Base-by-base conservation (phyloP, 202 grass and related monocot species). In the Cymbopogon flexuosus region DNA sequence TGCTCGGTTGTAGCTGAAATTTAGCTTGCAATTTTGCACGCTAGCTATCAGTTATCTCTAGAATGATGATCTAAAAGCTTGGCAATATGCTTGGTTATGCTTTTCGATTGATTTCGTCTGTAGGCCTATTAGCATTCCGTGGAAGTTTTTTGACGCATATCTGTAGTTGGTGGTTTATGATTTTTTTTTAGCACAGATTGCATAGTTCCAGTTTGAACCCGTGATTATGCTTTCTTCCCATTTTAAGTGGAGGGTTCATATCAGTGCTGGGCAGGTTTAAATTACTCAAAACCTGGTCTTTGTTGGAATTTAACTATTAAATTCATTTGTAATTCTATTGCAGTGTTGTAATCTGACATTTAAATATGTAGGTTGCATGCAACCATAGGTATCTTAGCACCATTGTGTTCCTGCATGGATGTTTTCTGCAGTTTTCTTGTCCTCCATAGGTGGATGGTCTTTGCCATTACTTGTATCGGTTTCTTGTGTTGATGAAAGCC, bases 21-120 rank as follows among this genome's bases (percentile, higher is more conserved):
- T 68, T 68, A 49, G 49, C 39, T 68, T 79, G n/a, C 59, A 73
- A 31, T 43, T 31, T 73, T 79, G 19, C 61, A 33, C 40, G 2
- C 39, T 73, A 56, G 14, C 22, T 47, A 73, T 33, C 8, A 22
- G 27, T 66, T 83, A 31, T 67, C 12, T 66, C 39, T 61, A 5
- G 59, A 39, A 66, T 65, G 3, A 29, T 66, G 10, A 43, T 67
- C 15, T 0, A 4, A 75, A 13, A 69, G 24, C 66, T n/a, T 14
- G 15, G 1, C 35, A 68, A 37, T 3, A 41, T 76, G 62, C 16
- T 62, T 22, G 19, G 10, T 21, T 39, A 69, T 47, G 52, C 15
- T 33, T 0, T 8, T 24, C 2, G 5, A 8, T 60, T 76, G 18
- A 70, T n/a, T 33, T 70, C 5, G 51, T 29, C 23, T 49, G 22